Base-by-base conservation (phyloP, 1,284 basidiomycete genomes). In the Vanrija sp. region DNA sequence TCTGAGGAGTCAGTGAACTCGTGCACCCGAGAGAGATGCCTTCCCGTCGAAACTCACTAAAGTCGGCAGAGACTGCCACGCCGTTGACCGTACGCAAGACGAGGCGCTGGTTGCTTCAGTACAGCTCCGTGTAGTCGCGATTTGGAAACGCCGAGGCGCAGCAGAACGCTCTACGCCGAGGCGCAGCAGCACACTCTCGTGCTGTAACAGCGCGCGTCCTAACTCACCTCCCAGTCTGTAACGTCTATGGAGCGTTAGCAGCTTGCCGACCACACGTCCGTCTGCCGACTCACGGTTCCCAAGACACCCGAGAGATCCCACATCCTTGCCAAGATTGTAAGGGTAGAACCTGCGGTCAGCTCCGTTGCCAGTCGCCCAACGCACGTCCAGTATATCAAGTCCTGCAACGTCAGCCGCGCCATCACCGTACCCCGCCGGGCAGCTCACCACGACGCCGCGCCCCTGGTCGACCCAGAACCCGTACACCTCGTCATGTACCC, bases 331-430 rank as follows among this genome's bases (percentile, higher is more conserved):
- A 19, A 72, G 64, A 48, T 76, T 76, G 63, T 68, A 74, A 1
- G 74, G 74, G 53, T 75, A 76, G 65, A 65, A 74, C 2, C 60
- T 68, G 50, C 40, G 3, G n/a, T 57, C 51, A 59, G 57, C 42
- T 14, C 16, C 12, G 1, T 4, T 5, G 34, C 18, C 1, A 26
- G 26, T 47, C 14, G 2, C 14, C 14, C 12, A 28, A 43, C 65
- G 55, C 44, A 65, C 54, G 73, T 73, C 73, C 73, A 75, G 51
- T 75, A 75, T 60, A 64, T 68, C 26, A 75, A 47, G 48, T 75
- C 73, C 70, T 74, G 52, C 6, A 10, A 1, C 6, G 43, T 51
- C 21, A 51, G 43, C 25, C 7, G 10, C 28, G 28, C 28, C 28
- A 10, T 10, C 28, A 15, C 48, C 2, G 18, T 48, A 39, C 51